Base-by-base conservation (phyloP, 345 rosid genomes). In the Aquilaria malaccensis region DNA sequence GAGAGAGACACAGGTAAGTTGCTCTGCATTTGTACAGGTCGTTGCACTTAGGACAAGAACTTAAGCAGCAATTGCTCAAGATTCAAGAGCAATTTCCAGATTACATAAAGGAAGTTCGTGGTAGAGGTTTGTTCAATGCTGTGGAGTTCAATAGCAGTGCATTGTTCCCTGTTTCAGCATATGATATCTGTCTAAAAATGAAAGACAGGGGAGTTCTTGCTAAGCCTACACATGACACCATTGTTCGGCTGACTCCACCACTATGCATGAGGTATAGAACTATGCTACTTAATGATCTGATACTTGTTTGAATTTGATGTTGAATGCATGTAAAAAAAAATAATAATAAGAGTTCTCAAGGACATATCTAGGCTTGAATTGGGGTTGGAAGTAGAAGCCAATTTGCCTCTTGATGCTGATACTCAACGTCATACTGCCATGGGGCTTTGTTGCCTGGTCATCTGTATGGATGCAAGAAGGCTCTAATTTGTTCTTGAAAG, bases 231-330 rank as follows among this genome's bases (percentile, higher is more conserved):
- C 97, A 94, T 68, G 75, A 83, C 55, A 81, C 92, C 10, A 86
- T 94, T 62, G 96, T 94, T 61, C 87, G 97, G 66, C 77, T 94
- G 71, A 90, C 97, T 63, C 97, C 99, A 56, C 97, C 99, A 30
- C 95, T 94, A 60, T 80, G 85, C 67, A 81, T 94, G 49, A 94
- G 99, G 99, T 89, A 77, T 69, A 30, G 41, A 14, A 68, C 53
- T 67, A 37, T 14, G 54, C 53, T n/a, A 37, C 43, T 37, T 37
- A 37, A 37, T 9, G 7, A 9, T 2, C 43, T 37, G 4, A 37
- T 37, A 37, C 43, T 37, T 37, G 7, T 1, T 37, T 37, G 43
- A 37, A 37, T 37, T 37, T 37, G 43, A 37, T 37, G 7, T 9
- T 37, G 7, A 5, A 5, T 37, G 7, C 43, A 3, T 37, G 22